Evolutionary conservation across 2,329 filamentous ascomycete species (phyloP).

Genomic region (Aspergillus sp.): DNA sequence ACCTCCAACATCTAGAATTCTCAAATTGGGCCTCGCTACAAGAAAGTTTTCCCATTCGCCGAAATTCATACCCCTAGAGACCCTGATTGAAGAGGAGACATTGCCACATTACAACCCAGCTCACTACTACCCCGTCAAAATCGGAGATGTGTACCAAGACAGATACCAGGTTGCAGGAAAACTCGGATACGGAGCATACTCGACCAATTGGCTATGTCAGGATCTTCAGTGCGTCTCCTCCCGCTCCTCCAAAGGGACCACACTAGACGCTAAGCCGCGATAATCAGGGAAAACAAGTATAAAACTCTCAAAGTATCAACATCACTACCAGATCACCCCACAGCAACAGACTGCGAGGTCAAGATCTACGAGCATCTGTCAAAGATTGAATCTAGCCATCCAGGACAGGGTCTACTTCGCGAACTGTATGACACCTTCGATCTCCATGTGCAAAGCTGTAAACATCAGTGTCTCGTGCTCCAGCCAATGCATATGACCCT

Average conservation of each 20-base stretch:
- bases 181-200: constrained; percentile 47
- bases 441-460: constrained; percentile 28
- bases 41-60: too few relatives aligned
- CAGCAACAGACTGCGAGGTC: constrained; percentile 31
- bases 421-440: constrained; percentile 38
- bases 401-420: constrained; percentile 33
- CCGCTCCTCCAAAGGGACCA: background rate
- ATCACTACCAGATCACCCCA: constrained; percentile 22
- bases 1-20: too few relatives aligned
- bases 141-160: constrained; percentile 43
- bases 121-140: constrained; percentile 43
- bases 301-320: constrained; percentile 33
- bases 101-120: constrained; percentile 41
- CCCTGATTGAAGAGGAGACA: constrained; percentile 32
- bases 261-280: too few relatives aligned
- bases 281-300: background rate
- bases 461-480: constrained; percentile 36
- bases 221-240: constrained; percentile 30
- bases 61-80: background rate
- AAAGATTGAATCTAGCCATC: constrained; percentile 30
- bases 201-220: constrained; percentile 50
- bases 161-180: constrained; percentile 45
- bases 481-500: constrained; percentile 36
- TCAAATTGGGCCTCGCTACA: too few relatives aligned
- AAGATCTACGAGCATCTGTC: constrained; percentile 33